Percentiles rank a stretch among this genome's conserved stretches.
These are phyloP conservation scores for Ascochyta rabiei DNA, from an alignment of 2,329 filamentous ascomycete genomes.

Conservation along the genomic window DNA sequence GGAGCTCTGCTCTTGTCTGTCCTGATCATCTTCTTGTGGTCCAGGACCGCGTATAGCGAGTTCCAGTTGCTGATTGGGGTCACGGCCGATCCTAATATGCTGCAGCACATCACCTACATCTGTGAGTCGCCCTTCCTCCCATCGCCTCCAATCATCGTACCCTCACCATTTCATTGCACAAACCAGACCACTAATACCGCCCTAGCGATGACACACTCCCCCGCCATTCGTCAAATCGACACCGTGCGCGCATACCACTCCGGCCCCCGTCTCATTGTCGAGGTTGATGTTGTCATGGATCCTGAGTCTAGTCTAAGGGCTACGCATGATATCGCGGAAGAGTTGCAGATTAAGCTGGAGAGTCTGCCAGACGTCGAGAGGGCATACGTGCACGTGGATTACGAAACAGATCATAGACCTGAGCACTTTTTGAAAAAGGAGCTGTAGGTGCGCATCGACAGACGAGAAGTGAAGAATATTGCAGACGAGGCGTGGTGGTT, in stretches of 20 bases:
- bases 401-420: slow-evolving; percentile 93
- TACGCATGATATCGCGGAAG: slow-evolving; percentile 93
- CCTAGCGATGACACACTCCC: slow-evolving; percentile 80
- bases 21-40: slow-evolving; percentile 80
- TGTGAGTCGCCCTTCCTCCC: slow-evolving; percentile 56
- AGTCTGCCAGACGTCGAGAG: slow-evolving; percentile 89
- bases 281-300: slow-evolving; percentile 96
- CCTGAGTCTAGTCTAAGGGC: slow-evolving; percentile 69
- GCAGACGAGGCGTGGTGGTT: neutral
- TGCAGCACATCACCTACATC: slow-evolving; percentile 95
- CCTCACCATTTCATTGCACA: neutral
- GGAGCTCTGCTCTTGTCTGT: slow-evolving; percentile 84
- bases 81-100: slow-evolving; percentile 79
- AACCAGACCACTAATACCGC: neutral
- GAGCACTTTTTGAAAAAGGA: slow-evolving; percentile 77
- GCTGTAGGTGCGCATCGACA: slow-evolving; percentile 47
- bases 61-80: slow-evolving; percentile 92
- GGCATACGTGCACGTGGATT: slow-evolving; percentile 96
- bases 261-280: slow-evolving; percentile 85
- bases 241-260: slow-evolving; percentile 94
- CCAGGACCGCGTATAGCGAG: slow-evolving; percentile 82
- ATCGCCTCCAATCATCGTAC: neutral
- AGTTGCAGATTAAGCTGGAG: slow-evolving; percentile 92
- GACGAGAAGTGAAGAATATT: neutral
- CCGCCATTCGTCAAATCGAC: slow-evolving; percentile 81